Conservation (phyloP, 2,329 filamentous ascomycete genomes). For the Remersonia thermophila region DNA sequence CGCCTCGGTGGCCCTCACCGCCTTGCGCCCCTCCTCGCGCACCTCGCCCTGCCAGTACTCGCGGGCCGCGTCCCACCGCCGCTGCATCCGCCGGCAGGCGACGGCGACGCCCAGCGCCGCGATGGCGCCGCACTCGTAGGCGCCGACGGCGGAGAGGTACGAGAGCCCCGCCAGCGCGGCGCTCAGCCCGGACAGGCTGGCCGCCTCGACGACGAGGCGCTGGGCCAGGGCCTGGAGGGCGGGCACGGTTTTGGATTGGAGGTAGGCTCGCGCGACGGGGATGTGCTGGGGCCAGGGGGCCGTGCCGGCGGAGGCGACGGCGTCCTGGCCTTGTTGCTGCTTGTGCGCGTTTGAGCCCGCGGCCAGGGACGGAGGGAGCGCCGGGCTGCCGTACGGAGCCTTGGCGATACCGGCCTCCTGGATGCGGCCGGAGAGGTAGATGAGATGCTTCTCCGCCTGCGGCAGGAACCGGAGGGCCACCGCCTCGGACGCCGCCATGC, state of each 20-base stretch:
- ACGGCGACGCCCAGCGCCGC: constrained; percentile 48
- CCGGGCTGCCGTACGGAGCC: constrained; percentile 16
- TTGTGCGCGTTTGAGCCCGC: not conserved
- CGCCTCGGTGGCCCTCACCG: constrained; percentile 43
- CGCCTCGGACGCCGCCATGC: constrained; percentile 69
- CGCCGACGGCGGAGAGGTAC: constrained; percentile 40
- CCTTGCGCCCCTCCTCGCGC: constrained; percentile 53
- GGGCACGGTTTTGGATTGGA: constrained; percentile 55
- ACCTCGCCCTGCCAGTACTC: constrained; percentile 54
- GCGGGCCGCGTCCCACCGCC: constrained; percentile 48
- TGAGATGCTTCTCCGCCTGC: constrained; percentile 65
- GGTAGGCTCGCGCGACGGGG: constrained; percentile 52
- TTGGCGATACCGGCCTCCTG: constrained; percentile 18
- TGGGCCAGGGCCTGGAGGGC: constrained; percentile 62
- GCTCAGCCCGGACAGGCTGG: constrained; percentile 57
- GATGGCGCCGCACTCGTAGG: constrained; percentile 51
- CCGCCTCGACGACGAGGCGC: constrained; percentile 60
- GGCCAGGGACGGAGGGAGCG: constrained; percentile 8
- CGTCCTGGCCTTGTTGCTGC: constrained; percentile 1
- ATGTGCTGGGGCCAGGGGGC: constrained; percentile 61
- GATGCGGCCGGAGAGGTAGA: constrained; percentile 64
- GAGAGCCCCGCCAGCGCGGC: constrained; percentile 41
- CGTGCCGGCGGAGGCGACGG: not conserved
- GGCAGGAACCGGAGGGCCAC: constrained; percentile 65
- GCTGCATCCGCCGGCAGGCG: constrained; percentile 47